phyloP scores from a whole-genome alignment of 208 protist species.

The Herpetomonas tarakana region DNA sequence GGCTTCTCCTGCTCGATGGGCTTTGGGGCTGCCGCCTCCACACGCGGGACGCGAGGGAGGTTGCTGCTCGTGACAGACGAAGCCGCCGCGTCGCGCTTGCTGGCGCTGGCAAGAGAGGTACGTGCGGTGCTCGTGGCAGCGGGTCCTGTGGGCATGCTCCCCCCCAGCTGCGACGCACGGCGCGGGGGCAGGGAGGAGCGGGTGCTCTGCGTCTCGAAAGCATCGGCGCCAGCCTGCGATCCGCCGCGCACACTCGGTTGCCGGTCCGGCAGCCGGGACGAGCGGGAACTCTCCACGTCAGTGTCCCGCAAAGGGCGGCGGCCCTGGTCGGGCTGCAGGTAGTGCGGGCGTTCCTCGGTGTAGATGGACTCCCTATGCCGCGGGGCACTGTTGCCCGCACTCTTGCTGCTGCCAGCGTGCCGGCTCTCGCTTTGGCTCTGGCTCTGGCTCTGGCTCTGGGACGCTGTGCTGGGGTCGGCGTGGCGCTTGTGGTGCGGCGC shows the following conservation, averaged over 20 bases:
- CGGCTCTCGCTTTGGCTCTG: too few relatives aligned
- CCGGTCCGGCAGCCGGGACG: slow-evolving; percentile 19
- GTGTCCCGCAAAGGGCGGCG: neutral
- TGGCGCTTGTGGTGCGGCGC: neutral
- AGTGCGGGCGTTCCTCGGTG: neutral
- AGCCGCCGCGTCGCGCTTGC: too few relatives aligned
- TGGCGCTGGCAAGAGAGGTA: too few relatives aligned
- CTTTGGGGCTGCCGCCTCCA: neutral
- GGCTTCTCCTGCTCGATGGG: neutral
- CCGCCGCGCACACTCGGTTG: neutral
- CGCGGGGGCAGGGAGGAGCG: slow-evolving; percentile 19
- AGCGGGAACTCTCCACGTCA: slow-evolving; percentile 8
- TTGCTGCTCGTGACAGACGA: neutral
- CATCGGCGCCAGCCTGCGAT: neutral
- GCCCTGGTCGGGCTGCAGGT: neutral
- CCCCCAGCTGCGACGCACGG: slow-evolving; percentile 5
- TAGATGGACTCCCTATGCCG: slow-evolving; percentile 5
- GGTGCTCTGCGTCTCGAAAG: slow-evolving; percentile 4
- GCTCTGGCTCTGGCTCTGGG: neutral
- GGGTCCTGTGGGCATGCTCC: too few relatives aligned
- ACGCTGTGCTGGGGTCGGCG: neutral
- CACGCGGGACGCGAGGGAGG: neutral
- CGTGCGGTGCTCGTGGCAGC: too few relatives aligned
- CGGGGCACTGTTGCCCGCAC: neutral
- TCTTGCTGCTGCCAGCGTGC: neutral